phyloP scores from a whole-genome alignment of 495 filamentous ascomycete species.

The Daldinia grandis region DNA sequence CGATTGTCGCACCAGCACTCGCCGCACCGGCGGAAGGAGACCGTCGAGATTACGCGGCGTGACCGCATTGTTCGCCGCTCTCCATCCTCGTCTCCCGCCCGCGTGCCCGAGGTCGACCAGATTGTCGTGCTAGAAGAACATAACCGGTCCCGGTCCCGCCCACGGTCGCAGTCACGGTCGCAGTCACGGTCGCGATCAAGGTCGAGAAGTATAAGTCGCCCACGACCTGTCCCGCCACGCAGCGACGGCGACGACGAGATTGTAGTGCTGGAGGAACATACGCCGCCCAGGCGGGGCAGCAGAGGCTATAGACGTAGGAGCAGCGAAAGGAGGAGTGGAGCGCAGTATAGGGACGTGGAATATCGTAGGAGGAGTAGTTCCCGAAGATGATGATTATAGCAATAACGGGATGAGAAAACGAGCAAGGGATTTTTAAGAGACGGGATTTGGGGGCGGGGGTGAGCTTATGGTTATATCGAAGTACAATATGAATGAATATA shows the following conservation, averaged over 20 bases:
- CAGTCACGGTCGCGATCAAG: neutral
- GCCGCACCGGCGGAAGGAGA: conserved; percentile 40
- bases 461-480: conserved; percentile 5
- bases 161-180: neutral
- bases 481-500: conserved; percentile 1
- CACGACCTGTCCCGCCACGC: conserved; percentile 9
- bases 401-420: neutral
- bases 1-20: conserved; percentile 10
- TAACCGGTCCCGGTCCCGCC: neutral
- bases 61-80: conserved; percentile 40
- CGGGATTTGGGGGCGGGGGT: neutral
- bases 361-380: conserved; percentile 46
- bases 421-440: neutral
- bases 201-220: conserved; percentile 34
- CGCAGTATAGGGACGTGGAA: conserved; percentile 47
- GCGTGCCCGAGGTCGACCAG: conserved; percentile 38
- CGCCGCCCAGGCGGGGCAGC: conserved; percentile 45
- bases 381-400: conserved; percentile 26
- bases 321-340: conserved; percentile 45
- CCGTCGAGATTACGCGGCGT: conserved; percentile 49
- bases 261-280: conserved; percentile 57
- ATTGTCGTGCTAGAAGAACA: conserved; percentile 53
- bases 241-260: conserved; percentile 51
- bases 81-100: conserved; percentile 26
- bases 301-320: conserved; percentile 45